Evolutionary conservation across 1,284 basidiomycete species (phyloP).

Genomic region (Ustilago tritici): DNA sequence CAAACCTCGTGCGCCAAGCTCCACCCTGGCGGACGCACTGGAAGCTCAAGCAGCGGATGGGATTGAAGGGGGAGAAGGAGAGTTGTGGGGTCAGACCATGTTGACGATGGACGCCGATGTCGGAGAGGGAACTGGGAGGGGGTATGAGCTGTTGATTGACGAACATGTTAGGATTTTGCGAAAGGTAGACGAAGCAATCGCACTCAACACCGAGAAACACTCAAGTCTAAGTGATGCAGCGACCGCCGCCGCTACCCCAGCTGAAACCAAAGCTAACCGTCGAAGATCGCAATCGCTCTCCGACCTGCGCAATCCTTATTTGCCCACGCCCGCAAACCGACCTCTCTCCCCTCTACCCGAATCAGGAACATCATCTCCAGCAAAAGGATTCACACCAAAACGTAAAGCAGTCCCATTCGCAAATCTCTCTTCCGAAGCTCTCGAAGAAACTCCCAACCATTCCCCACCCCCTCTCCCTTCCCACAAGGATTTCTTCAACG

Average conservation of each 20-base stretch:
- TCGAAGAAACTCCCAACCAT: conserved; percentile 21
- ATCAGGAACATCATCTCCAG: not conserved
- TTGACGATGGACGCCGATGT: conserved; percentile 10
- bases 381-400: conserved; percentile 4
- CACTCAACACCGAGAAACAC: not conserved
- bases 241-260: not conserved
- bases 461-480: not conserved
- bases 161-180: conserved; percentile 54
- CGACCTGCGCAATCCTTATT: conserved; percentile 14
- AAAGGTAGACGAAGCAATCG: conserved; percentile 33
- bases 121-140: not conserved
- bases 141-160: conserved; percentile 37
- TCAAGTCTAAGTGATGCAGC: not conserved
- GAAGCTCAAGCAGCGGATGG: conserved; percentile 29
- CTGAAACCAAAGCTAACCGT: conserved; percentile 13
- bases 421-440: not conserved
- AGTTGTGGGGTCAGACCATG: conserved; percentile 41
- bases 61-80: conserved; percentile 28
- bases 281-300: conserved; percentile 34
- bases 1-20: conserved; percentile 33
- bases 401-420: conserved; percentile 23
- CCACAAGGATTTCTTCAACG: conserved; percentile 10
- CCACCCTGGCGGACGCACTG: conserved; percentile 50
- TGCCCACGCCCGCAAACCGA: not conserved
- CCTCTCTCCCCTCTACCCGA: conserved; percentile 16